Conservation (phyloP, 352 stramenopile genomes). For the Plasmopara viticola region DNA sequence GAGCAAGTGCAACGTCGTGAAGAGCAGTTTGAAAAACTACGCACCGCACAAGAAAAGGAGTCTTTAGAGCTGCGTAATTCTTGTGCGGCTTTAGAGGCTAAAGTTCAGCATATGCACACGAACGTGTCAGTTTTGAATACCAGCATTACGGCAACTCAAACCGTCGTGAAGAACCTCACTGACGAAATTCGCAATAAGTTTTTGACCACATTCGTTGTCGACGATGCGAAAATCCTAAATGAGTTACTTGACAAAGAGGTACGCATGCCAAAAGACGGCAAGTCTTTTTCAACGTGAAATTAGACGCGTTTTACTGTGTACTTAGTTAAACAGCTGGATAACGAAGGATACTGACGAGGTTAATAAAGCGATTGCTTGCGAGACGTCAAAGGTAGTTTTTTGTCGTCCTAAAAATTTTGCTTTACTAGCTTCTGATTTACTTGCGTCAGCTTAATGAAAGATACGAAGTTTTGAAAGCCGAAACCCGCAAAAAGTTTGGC, state of each 20-base stretch:
- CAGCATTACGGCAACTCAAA: constrained; percentile 15
- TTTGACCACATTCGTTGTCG: constrained; percentile 22
- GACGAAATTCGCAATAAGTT: constrained; percentile 33
- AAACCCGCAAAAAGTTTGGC: constrained; percentile 18
- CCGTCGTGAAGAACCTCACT: constrained; percentile 26
- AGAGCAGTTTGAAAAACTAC: constrained; percentile 8
- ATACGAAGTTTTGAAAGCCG: constrained; percentile 13
- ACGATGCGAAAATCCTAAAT: constrained; percentile 18
- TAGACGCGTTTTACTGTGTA: neutral
- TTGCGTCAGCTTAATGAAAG: constrained; percentile 15
- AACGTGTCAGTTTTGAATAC: constrained; percentile 6
- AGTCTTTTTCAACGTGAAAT: neutral
- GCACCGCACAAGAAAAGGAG: constrained; percentile 11
- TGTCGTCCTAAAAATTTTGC: neutral
- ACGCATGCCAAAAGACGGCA: constrained; percentile 1
- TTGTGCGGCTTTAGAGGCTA: constrained; percentile 15
- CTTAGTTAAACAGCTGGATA: constrained; percentile 14
- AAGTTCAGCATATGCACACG: constrained; percentile 10
- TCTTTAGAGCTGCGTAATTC: constrained; percentile 18
- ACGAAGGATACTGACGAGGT: constrained; percentile 8
- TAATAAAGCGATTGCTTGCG: constrained; percentile 6
- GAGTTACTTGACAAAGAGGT: constrained; percentile 29
- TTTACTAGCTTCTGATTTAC: neutral
- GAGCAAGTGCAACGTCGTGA: constrained; percentile 9
- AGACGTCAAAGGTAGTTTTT: constrained; percentile 11